These are phyloP conservation scores for Fusarium tupiense DNA, from an alignment of 2,329 filamentous ascomycete genomes.

Conservation along the genomic window DNA sequence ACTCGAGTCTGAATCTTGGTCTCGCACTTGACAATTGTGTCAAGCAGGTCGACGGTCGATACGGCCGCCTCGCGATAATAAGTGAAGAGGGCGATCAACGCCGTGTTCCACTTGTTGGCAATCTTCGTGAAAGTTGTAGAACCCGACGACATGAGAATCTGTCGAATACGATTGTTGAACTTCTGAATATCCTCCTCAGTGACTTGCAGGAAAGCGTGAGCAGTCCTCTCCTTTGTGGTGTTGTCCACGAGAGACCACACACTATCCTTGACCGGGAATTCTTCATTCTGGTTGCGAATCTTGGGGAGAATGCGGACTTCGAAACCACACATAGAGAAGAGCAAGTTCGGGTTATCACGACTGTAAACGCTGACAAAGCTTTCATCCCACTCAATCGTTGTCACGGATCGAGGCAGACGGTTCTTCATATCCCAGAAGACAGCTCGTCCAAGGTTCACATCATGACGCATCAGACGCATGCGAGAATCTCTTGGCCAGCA, in stretches of 20 bases:
- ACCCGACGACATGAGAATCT: conserved; percentile 99
- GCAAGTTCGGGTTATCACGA: conserved; percentile 93
- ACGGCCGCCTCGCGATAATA: conserved; percentile 99
- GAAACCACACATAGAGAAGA: conserved; percentile 98
- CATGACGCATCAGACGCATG: conserved; percentile 98
- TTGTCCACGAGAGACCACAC: conserved; percentile 99
- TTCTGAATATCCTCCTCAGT: conserved; percentile 98
- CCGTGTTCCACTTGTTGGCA: conserved; percentile 99
- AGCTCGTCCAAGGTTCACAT: conserved; percentile 95
- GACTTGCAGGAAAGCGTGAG: conserved; percentile 96
- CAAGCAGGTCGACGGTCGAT: conserved; percentile 90
- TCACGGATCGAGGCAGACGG: conserved; percentile 90
- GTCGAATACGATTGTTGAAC: conserved; percentile 98
- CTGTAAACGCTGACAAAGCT: conserved; percentile 99
- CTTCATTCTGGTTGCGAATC: conserved; percentile 92
- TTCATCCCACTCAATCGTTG: conserved; percentile 98
- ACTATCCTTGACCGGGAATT: conserved; percentile 97
- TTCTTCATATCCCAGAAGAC: conserved; percentile 99
- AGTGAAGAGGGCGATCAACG: conserved; percentile 94
- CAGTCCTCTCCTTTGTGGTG: conserved; percentile 94
- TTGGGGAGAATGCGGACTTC: conserved; percentile 97
- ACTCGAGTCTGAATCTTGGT: conserved; percentile 99
- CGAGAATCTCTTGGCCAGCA: conserved; percentile 98
- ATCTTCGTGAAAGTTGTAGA: conserved; percentile 99
- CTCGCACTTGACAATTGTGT: conserved; percentile 99